These are phyloP conservation scores for Leccinum olivaceopallidum DNA, from an alignment of 768 basidiomycete species.

Conservation along the genomic window DNA sequence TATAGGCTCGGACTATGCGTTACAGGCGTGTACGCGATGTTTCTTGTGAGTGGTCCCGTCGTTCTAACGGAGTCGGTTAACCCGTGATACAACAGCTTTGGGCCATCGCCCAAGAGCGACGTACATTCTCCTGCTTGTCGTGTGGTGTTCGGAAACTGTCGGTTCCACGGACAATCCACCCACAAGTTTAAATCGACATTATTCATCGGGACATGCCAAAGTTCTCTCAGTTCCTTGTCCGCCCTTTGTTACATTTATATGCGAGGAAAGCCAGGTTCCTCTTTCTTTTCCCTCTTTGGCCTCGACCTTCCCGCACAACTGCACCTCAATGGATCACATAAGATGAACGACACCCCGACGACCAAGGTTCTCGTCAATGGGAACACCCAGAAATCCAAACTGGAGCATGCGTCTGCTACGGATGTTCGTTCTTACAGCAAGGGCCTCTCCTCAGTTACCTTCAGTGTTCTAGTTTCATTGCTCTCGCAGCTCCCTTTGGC, in stretches of 20 bases:
- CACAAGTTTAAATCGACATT: constrained; percentile 85
- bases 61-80: constrained; percentile 2
- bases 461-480: constrained; percentile 86
- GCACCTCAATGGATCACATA: constrained; percentile 23
- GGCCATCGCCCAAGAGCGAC: constrained; percentile 93
- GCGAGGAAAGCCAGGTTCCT: constrained; percentile 54
- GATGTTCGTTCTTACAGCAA: constrained; percentile 38
- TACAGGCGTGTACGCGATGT: constrained; percentile 90
- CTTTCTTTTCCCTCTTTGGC: constrained; percentile 60
- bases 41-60: constrained; percentile 59
- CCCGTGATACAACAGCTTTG: constrained; percentile 54
- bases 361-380: constrained; percentile 42
- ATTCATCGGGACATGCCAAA: constrained; percentile 85
- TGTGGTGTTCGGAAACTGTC: constrained; percentile 37
- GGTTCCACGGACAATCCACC: constrained; percentile 62
- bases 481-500: constrained; percentile 91
- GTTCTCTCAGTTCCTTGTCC: constrained; percentile 71
- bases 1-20: constrained; percentile 73
- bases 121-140: constrained; percentile 44
- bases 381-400: constrained; percentile 20
- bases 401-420: constrained; percentile 29
- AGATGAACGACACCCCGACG: constrained; percentile 25
- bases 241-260: constrained; percentile 75
- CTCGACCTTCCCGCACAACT: constrained; percentile 40
- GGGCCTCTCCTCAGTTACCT: constrained; percentile 70